These are phyloP conservation scores for Wallacemonas rigidus DNA, from an alignment of 208 protist species.

Conservation along the genomic window DNA sequence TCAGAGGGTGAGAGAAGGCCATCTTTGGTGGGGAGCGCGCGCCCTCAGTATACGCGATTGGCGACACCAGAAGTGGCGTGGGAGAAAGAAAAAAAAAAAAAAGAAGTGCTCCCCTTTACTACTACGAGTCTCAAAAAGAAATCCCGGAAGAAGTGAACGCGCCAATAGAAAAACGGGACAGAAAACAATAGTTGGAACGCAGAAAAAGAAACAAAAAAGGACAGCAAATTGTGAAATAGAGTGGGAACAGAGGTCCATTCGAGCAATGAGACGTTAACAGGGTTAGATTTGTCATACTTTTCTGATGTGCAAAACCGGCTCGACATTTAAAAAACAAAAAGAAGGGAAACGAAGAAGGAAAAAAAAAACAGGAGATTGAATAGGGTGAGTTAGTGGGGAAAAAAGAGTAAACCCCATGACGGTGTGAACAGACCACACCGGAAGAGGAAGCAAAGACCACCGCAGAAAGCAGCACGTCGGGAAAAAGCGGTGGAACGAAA, in stretches of 20 bases:
- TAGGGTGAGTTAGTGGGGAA: no score
- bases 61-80: no score
- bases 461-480: not conserved
- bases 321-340: no score
- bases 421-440: no score
- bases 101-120: not conserved
- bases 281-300: no score
- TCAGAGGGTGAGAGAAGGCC: not conserved
- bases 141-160: constrained; percentile 1
- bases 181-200: not conserved
- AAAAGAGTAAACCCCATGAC: no score
- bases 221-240: constrained; percentile 11
- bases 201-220: constrained; percentile 13
- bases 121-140: constrained; percentile 9
- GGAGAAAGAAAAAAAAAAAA: not conserved
- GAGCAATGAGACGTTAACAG: no score
- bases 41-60: not conserved
- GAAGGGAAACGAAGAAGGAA: no score
- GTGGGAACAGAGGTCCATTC: constrained; percentile 3
- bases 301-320: no score
- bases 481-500: constrained; percentile 19
- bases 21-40: constrained; percentile 4
- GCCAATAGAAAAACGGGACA: constrained; percentile 5
- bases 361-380: no score
- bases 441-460: not conserved